Conservation (phyloP, 345 rosid genomes). For the Capsella bursapastoris region DNA sequence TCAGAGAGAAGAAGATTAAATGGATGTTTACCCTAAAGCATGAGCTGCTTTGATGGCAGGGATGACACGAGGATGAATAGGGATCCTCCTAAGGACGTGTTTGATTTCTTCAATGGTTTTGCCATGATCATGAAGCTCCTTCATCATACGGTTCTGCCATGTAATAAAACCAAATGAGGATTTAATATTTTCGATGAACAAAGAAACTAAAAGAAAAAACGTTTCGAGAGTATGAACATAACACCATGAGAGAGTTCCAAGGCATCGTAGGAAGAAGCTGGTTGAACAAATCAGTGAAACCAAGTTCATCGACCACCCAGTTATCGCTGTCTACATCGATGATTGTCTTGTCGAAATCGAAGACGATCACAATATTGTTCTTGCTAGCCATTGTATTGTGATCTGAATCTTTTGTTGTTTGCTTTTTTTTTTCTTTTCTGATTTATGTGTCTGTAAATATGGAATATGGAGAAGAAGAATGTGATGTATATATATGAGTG, state of each 20-base stretch:
- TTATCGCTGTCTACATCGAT: conserved; percentile 78
- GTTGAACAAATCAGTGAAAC: conserved; percentile 65
- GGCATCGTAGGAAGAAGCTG: conserved; percentile 81
- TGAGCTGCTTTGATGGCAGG: conserved; percentile 77
- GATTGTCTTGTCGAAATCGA: conserved; percentile 83
- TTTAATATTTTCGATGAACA: neutral
- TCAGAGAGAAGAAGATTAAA: neutral
- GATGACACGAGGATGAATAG: conserved; percentile 67
- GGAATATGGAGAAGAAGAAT: conserved; percentile 19
- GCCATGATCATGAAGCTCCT: conserved; percentile 64
- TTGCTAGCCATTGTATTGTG: conserved; percentile 22
- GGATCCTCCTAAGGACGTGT: conserved; percentile 56
- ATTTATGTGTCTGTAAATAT: neutral
- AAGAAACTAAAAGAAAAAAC: neutral
- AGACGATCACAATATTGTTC: conserved; percentile 50
- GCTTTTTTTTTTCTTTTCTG: neutral
- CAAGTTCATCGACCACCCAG: conserved; percentile 72
- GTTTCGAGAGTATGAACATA: conserved; percentile 5
- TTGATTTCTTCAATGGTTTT: conserved; percentile 64
- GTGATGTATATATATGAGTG: conserved; percentile 33
- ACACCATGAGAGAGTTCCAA: conserved; percentile 81
- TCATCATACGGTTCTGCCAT: conserved; percentile 77
- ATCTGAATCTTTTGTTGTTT: neutral
- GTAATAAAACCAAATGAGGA: neutral
- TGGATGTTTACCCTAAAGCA: conserved; percentile 66